Conservation (phyloP, 2,329 filamentous ascomycete species). For the Bipolaris victoriae region DNA sequence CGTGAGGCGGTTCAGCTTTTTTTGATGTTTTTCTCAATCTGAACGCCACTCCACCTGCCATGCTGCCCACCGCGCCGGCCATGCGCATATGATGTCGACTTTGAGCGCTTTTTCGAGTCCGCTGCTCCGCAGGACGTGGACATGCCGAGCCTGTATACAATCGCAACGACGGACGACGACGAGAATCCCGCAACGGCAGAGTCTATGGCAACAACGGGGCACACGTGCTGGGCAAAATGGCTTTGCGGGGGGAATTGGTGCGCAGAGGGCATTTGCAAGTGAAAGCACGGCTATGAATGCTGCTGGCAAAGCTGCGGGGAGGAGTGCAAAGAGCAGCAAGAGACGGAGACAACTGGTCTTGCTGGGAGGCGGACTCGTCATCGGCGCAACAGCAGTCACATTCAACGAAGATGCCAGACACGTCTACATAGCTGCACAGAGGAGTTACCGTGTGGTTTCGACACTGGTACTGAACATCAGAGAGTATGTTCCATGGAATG, state of each 20-base stretch:
- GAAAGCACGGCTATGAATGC: constrained; percentile 4
- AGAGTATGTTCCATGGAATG: constrained; percentile 65
- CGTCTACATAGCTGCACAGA: constrained; percentile 74
- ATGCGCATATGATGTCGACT: constrained; percentile 37
- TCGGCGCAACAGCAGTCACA: constrained; percentile 55
- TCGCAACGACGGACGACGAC: constrained; percentile 25
- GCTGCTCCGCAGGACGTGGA: constrained; percentile 43
- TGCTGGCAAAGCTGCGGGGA: constrained; percentile 9
- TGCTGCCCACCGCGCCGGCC: constrained; percentile 9
- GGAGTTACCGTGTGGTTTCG: constrained; percentile 77
- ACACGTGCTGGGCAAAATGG: constrained; percentile 8
- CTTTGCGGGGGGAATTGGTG: constrained; percentile 1
- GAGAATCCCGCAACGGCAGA: constrained; percentile 22
- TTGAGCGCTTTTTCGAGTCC: constrained; percentile 32
- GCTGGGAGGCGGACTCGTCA: constrained; percentile 31
- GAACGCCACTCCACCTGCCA: constrained; percentile 5
- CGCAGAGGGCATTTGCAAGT: constrained; percentile 22
- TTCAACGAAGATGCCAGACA: constrained; percentile 74
- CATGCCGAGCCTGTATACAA: constrained; percentile 44
- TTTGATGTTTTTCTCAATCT: constrained; percentile 4
- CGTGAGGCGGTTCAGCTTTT: constrained; percentile 5
- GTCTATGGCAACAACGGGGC: constrained; percentile 26
- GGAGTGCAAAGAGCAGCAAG: constrained; percentile 29
- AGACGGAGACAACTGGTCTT: constrained; percentile 36
- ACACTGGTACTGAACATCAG: constrained; percentile 83